Percentiles rank a stretch among this genome's conserved stretches.
phyloP scores from a whole-genome alignment of 306 rosid species.

The Rosa multiflora region DNA sequence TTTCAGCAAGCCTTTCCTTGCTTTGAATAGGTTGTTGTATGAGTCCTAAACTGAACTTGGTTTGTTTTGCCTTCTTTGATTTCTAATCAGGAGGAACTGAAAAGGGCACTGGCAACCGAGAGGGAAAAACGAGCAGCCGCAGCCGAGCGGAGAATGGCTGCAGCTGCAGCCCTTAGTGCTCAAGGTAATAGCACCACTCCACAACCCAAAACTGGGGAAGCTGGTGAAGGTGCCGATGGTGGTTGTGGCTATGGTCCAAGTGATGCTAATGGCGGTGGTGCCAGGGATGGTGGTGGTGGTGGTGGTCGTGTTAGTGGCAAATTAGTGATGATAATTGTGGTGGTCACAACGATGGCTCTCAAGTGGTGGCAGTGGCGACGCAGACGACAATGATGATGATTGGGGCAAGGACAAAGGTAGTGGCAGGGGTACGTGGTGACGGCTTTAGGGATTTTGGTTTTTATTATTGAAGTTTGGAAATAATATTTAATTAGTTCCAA shows the following conservation, averaged over 20 bases:
- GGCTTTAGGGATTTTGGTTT: too few relatives aligned
- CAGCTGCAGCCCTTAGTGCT: constrained; percentile 41
- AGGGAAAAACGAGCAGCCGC: constrained; percentile 97
- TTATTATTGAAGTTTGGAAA: too few relatives aligned
- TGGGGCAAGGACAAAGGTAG: too few relatives aligned
- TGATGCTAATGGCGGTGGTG: neutral
- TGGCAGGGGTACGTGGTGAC: too few relatives aligned
- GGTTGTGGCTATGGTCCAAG: neutral
- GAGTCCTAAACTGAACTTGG: neutral
- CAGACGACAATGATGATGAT: neutral
- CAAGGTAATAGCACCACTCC: constrained; percentile 34
- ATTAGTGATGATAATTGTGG: neutral
- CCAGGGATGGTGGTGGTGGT: neutral
- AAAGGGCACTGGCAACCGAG: constrained; percentile 54
- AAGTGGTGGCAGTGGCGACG: neutral
- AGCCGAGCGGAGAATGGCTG: constrained; percentile 78
- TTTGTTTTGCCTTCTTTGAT: neutral
- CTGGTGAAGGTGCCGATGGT: constrained; percentile 28
- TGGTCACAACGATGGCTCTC: neutral
- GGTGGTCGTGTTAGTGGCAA: neutral
- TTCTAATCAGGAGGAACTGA: constrained; percentile 54
- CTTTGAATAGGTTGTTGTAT: neutral
- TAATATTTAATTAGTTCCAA: too few relatives aligned
- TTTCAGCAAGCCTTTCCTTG: neutral
- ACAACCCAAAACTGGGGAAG: constrained; percentile 42